Conservation (phyloP, 352 stramenopile species). For the Discostella stelligera region DNA sequence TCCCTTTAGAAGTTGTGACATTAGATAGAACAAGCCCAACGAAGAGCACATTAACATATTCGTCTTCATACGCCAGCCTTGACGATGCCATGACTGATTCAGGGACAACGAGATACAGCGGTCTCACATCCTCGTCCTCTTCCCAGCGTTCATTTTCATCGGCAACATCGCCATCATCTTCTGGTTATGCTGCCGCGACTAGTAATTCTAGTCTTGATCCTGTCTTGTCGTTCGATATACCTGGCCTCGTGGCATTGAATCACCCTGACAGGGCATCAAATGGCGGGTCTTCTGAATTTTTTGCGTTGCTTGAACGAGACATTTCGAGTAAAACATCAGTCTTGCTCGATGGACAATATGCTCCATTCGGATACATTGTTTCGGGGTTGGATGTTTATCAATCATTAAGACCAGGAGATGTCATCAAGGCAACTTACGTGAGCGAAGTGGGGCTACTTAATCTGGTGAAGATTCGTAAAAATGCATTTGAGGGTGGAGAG, state of each 20-base stretch:
- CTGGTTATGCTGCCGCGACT: constrained; percentile 28
- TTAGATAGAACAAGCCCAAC: constrained; percentile 51
- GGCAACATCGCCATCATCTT: constrained; percentile 37
- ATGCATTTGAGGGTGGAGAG: constrained; percentile 46
- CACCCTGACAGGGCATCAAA: constrained; percentile 71
- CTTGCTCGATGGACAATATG: constrained; percentile 71
- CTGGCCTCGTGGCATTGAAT: constrained; percentile 74
- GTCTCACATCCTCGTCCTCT: constrained; percentile 42
- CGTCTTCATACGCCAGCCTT: constrained; percentile 43
- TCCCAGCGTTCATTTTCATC: constrained; percentile 50
- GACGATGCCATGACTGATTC: constrained; percentile 25
- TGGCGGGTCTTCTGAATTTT: constrained; percentile 78
- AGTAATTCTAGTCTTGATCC: constrained; percentile 43
- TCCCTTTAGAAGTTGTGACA: constrained; percentile 77
- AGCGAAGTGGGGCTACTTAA: constrained; percentile 71
- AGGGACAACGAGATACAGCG: constrained; percentile 39
- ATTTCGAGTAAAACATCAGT: constrained; percentile 47
- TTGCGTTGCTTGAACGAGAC: constrained; percentile 52
- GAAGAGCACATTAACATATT: constrained; percentile 47
- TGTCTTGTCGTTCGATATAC: constrained; percentile 71
- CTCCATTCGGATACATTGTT: constrained; percentile 78
- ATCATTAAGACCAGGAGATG: constrained; percentile 61
- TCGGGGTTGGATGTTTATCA: constrained; percentile 69
- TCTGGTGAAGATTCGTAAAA: constrained; percentile 74
- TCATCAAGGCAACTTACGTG: constrained; percentile 71